Evolutionary conservation across 768 basidiomycete genomes (phyloP), one percentile per base, ranked within the genome.

Genomic region (Postia placenta): DNA sequence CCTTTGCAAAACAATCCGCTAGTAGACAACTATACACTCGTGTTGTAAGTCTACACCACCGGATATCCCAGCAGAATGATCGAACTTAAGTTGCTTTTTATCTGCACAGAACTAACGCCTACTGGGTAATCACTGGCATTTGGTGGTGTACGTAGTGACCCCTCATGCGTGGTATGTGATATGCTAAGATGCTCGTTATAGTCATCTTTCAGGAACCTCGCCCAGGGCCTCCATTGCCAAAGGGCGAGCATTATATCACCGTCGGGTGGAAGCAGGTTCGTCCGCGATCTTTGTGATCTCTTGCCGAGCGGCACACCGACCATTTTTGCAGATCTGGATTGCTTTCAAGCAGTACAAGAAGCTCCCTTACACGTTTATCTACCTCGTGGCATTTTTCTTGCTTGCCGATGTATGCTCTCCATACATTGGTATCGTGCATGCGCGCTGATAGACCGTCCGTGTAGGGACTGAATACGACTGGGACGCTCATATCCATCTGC

Each of bases 161-260:
- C 4, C 28, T 6, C 6, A 2, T 15, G 28, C 42, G 15, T 4
- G 4, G 35, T 22, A 22, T 22, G 38, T 35, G 1, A 35, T 25
- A 42, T 26, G 43, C 38, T 20, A 11, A 42, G 11, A 27, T 24
- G 28, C 51, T 39, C 0, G 17, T 0, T 37, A 17, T 45, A 90
- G 88, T 92, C 56, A 76, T 92, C 43, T 91, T 80, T 63, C 91
- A 93, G 62, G 78, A 87, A 59, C 86, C 83, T n/a, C 80, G 91
- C 7, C 83, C 86, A 2, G 91, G 91, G 0, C 87, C 89, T 45
- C 67, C 80, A 11, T 69, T 93, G 19, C 91, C 91, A 0, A 83
- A 82, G 55, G 83, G 83, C 42, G 81, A 90, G 54, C 75, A 65
- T 50, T 92, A 92, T 58, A 52, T 91, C 23, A 88, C 87, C 0